phyloP scores from a whole-genome alignment of 2,329 filamentous ascomycete genomes.

The Teratosphaeria nubilosa region DNA sequence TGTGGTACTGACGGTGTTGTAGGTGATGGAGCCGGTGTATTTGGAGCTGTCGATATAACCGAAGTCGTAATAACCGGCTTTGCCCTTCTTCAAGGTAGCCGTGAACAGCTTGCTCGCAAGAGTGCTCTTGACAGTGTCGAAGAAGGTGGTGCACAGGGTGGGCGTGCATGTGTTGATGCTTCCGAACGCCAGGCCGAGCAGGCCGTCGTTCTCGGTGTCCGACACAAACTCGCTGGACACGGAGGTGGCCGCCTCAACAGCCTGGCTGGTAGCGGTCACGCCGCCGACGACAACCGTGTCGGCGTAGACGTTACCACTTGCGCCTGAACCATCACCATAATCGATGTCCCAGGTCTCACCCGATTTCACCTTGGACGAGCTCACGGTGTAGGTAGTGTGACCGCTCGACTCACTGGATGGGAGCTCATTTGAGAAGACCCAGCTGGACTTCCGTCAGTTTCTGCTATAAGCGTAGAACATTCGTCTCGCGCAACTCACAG shows the following conservation, averaged over 20 bases:
- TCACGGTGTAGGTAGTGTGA: constrained; percentile 47
- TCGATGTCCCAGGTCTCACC: constrained; percentile 49
- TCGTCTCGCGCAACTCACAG: constrained; percentile 40
- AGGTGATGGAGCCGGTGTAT: constrained; percentile 49
- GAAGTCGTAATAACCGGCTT: constrained; percentile 19
- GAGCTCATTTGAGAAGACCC: constrained; percentile 55
- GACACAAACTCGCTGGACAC: constrained; percentile 45
- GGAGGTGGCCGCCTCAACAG: constrained; percentile 53
- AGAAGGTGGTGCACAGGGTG: constrained; percentile 45
- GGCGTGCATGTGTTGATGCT: constrained; percentile 49
- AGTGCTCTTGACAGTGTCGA: constrained; percentile 46
- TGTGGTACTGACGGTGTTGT: constrained; percentile 44
- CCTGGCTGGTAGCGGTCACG: constrained; percentile 50
- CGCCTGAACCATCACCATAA: constrained; percentile 55
- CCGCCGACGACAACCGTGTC: constrained; percentile 54
- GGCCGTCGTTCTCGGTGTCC: constrained; percentile 47
- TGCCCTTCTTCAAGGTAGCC: constrained; percentile 45
- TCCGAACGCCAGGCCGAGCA: constrained; percentile 52
- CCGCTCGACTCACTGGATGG: constrained; percentile 39
- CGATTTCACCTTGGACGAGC: constrained; percentile 28
- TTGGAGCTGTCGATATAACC: constrained; percentile 48
- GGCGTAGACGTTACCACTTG: constrained; percentile 54
- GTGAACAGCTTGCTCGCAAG: constrained; percentile 48
- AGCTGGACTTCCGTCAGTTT: constrained; percentile 33
- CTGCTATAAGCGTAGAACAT: not conserved